phyloP scores from a whole-genome alignment of 495 filamentous ascomycete species.

The Hypoxylon perforatum region DNA sequence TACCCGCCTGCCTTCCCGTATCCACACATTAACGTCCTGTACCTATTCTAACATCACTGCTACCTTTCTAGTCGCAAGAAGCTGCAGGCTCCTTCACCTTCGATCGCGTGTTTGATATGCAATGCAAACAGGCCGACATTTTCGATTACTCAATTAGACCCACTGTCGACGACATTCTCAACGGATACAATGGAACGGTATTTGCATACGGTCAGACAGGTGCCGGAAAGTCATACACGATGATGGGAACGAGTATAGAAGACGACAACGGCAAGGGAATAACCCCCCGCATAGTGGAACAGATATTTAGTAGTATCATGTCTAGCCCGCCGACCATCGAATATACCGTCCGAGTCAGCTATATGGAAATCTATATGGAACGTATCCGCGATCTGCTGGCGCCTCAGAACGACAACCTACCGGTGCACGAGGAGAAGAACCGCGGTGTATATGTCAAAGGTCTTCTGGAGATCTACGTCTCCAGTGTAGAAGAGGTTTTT shows the following conservation, averaged over 20 bases:
- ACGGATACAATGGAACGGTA: slow-evolving; percentile 99
- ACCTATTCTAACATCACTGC: slow-evolving; percentile 23
- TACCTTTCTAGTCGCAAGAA: slow-evolving; percentile 76
- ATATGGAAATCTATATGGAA: slow-evolving; percentile 99
- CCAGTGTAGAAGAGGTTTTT: slow-evolving; percentile 94
- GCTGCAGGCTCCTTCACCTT: slow-evolving; percentile 91
- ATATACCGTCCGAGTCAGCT: slow-evolving; percentile 96
- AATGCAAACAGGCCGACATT: slow-evolving; percentile 85
- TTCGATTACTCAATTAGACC: slow-evolving; percentile 97
- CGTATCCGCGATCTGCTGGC: slow-evolving; percentile 91
- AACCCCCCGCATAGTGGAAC: slow-evolving; percentile 96
- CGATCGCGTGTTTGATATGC: slow-evolving; percentile 95
- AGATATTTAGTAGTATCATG: slow-evolving; percentile 95
- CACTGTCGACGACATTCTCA: slow-evolving; percentile 97
- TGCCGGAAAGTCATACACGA: slow-evolving; percentile 98
- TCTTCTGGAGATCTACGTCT: slow-evolving; percentile 93
- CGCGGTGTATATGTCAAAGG: slow-evolving; percentile 97
- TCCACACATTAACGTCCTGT: background rate
- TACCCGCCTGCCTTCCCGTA: slow-evolving; percentile 12
- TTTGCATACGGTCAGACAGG: slow-evolving; percentile 99
- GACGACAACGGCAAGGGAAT: slow-evolving; percentile 90
- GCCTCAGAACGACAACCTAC: slow-evolving; percentile 94
- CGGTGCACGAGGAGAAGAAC: slow-evolving; percentile 96
- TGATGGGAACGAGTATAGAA: slow-evolving; percentile 98
- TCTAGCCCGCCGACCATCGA: slow-evolving; percentile 93